Evolutionary conservation across 495 filamentous ascomycete genomes (phyloP).

Genomic region (Parmelia sp.): DNA sequence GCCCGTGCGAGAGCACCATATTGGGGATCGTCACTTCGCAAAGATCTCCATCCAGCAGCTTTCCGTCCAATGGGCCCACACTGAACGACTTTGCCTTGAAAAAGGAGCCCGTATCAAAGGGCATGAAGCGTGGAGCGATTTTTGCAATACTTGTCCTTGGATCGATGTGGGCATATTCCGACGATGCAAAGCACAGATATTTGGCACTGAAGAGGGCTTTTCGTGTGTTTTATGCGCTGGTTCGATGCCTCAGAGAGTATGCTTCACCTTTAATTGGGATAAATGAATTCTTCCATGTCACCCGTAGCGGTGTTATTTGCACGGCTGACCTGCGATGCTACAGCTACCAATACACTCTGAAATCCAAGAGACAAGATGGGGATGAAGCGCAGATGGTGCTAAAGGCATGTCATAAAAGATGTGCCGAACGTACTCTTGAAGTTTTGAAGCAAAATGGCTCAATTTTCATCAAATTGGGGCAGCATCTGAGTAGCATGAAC

Average conservation of each 20-base stretch:
- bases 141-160: conserved; percentile 47
- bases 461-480: conserved; percentile 96
- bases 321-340: conserved; percentile 6
- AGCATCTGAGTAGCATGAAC: conserved; percentile 94
- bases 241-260: conserved; percentile 14
- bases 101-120: conserved; percentile 9
- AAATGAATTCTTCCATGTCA: no score
- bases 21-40: not conserved
- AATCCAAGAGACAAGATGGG: conserved; percentile 50
- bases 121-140: conserved; percentile 34
- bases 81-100: not conserved
- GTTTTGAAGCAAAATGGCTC: conserved; percentile 93
- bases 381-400: conserved; percentile 61
- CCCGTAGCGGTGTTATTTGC: not conserved
- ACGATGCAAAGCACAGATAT: conserved; percentile 66
- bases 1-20: not conserved
- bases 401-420: conserved; percentile 83
- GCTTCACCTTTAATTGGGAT: not conserved
- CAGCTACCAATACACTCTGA: conserved; percentile 80
- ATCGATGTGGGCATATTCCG: conserved; percentile 55
- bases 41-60: not conserved
- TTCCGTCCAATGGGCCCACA: not conserved
- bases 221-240: conserved; percentile 10
- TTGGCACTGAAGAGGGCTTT: conserved; percentile 9
- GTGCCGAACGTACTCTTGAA: conserved; percentile 76